phyloP scores from a whole-genome alignment of 73 alveolate species.

The Stentor roeselii region DNA sequence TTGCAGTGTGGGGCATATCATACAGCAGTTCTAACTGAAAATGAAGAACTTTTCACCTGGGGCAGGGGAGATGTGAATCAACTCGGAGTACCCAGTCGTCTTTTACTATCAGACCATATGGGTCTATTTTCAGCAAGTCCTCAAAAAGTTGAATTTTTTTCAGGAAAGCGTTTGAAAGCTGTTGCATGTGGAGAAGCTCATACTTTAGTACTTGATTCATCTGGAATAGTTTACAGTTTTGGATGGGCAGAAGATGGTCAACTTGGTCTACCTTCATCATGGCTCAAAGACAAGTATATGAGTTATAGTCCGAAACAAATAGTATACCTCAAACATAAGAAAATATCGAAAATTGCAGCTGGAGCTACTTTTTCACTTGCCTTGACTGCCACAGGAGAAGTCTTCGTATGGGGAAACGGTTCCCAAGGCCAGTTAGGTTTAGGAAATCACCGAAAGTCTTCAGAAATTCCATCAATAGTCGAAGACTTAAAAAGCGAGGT shows the following conservation, averaged over 20 bases:
- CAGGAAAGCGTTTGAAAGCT: constrained; percentile 14
- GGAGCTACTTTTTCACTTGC: constrained; percentile 80
- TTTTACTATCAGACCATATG: constrained; percentile 34
- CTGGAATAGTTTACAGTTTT: constrained; percentile 39
- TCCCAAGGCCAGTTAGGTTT: constrained; percentile 82
- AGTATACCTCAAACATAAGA: constrained; percentile 35
- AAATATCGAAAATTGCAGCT: constrained; percentile 43
- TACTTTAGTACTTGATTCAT: constrained; percentile 40
- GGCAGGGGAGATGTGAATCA: constrained; percentile 69
- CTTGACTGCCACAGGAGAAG: constrained; percentile 62
- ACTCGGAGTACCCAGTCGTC: constrained; percentile 38
- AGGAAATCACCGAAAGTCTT: constrained; percentile 41
- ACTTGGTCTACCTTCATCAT: constrained; percentile 36
- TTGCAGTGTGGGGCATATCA: constrained; percentile 64
- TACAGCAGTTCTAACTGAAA: constrained; percentile 36
- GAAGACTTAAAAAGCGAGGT: constrained; percentile 31
- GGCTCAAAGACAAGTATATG: constrained; percentile 3
- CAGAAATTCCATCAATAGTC: constrained; percentile 40
- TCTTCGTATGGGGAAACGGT: constrained; percentile 84
- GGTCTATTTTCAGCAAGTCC: constrained; percentile 41
- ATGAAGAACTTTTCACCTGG: constrained; percentile 45
- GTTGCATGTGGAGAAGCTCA: constrained; percentile 70
- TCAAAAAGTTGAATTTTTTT: constrained; percentile 23
- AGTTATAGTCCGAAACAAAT: not conserved
- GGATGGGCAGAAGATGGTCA: constrained; percentile 69